Evolutionary conservation across 2,329 filamentous ascomycete genomes (phyloP).

Genomic region (Helminthosporium solani): DNA sequence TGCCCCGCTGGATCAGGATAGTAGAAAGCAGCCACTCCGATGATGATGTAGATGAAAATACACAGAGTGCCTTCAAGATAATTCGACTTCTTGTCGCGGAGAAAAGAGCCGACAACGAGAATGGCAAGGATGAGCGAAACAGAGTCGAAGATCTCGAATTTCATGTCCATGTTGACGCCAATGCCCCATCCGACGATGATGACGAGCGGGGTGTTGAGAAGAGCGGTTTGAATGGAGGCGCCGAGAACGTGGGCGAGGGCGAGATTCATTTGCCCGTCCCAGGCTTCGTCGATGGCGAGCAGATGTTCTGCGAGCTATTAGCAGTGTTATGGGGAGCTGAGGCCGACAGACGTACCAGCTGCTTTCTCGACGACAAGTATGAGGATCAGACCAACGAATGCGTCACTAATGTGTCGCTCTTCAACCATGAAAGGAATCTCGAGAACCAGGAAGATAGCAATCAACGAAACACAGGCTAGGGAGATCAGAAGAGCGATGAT

Average conservation of each 20-base stretch:
- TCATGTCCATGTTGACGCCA: constrained; percentile 68
- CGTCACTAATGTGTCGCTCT: constrained; percentile 49
- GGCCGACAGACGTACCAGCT: constrained; percentile 46
- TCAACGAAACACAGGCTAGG: constrained; percentile 69
- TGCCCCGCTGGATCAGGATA: constrained; percentile 54
- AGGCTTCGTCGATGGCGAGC: constrained; percentile 81
- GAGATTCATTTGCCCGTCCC: constrained; percentile 80
- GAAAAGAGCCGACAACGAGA: constrained; percentile 81
- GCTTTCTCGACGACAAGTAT: constrained; percentile 83
- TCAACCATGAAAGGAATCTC: constrained; percentile 66
- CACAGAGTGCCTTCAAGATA: constrained; percentile 85
- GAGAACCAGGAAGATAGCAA: constrained; percentile 71
- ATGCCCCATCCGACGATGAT: constrained; percentile 83
- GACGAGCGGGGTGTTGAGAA: constrained; percentile 82
- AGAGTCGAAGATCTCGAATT: constrained; percentile 86
- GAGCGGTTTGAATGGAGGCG: constrained; percentile 82
- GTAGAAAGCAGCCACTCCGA: constrained; percentile 62
- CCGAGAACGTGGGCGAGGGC: constrained; percentile 83
- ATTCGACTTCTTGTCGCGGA: constrained; percentile 85
- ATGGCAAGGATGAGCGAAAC: constrained; percentile 79
- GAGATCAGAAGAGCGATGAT: constrained; percentile 64
- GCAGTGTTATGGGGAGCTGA: not conserved
- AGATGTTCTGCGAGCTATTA: constrained; percentile 62
- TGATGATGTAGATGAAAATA: constrained; percentile 66
- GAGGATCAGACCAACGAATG: constrained; percentile 71